Evolutionary conservation across 2,329 filamentous ascomycete genomes (phyloP).

Genomic region (Blastomyces emzantsi): DNA sequence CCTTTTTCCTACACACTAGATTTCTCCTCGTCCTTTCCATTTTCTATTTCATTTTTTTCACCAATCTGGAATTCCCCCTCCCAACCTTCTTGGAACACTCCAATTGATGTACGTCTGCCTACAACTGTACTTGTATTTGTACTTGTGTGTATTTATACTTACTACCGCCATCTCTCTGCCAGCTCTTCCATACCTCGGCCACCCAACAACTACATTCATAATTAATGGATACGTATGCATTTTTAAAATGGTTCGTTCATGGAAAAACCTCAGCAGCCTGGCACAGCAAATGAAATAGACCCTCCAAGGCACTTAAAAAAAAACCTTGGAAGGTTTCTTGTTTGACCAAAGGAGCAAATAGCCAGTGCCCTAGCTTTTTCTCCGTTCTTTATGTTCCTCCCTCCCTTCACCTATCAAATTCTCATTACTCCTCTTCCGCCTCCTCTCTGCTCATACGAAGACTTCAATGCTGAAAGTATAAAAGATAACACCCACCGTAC

Average conservation of each 20-base stretch:
- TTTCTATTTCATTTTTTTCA: background rate
- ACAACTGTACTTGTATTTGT: background rate
- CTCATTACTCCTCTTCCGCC: background rate
- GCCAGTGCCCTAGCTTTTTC: background rate
- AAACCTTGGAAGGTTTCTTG: no score
- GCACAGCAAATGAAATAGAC: no score
- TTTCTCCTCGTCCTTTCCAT: background rate
- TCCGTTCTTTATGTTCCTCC: background rate
- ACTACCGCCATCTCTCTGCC: background rate
- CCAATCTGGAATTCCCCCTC: background rate
- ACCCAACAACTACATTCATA: background rate
- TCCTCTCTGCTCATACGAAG: no score
- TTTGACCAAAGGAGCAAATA: background rate
- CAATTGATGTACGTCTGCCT: background rate
- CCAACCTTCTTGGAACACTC: background rate
- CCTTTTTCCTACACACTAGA: background rate
- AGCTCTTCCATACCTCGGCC: background rate
- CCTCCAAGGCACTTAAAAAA: no score
- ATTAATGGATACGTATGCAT: background rate
- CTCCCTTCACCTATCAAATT: background rate
- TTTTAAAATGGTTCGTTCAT: background rate
- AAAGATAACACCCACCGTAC: background rate
- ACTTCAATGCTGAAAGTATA: no score
- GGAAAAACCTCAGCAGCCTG: background rate
- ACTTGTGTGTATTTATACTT: background rate